Evolutionary conservation across 2,329 filamentous ascomycete genomes (phyloP).

Genomic region (Dothistroma pini): DNA sequence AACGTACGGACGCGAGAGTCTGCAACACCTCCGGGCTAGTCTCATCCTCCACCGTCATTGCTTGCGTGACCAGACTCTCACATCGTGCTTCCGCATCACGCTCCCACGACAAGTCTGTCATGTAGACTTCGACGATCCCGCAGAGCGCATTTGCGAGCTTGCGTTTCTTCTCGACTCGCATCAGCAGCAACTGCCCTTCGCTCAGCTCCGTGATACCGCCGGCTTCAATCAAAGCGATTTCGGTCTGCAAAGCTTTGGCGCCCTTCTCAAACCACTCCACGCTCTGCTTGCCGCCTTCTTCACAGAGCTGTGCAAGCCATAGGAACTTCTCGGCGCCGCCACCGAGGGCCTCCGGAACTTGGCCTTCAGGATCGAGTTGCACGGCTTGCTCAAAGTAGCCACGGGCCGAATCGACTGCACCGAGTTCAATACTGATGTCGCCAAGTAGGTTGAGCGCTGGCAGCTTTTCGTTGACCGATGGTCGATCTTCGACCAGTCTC

Average conservation of each 20-base stretch:
- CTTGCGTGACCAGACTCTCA: constrained; percentile 85
- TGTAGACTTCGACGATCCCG: constrained; percentile 93
- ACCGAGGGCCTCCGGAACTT: constrained; percentile 64
- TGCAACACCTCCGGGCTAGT: constrained; percentile 81
- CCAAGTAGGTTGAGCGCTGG: constrained; percentile 72
- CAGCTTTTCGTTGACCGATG: constrained; percentile 43
- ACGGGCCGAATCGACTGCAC: constrained; percentile 73
- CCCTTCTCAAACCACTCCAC: constrained; percentile 64
- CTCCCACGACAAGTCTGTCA: constrained; percentile 81
- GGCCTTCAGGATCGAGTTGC: constrained; percentile 71
- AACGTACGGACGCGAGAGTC: constrained; percentile 87
- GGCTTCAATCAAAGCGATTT: constrained; percentile 62
- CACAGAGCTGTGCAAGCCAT: constrained; percentile 85
- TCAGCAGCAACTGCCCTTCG: constrained; percentile 36
- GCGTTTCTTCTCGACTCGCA: constrained; percentile 66
- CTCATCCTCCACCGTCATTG: constrained; percentile 75
- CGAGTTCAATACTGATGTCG: constrained; percentile 76
- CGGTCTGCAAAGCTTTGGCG: constrained; percentile 65
- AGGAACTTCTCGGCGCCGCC: constrained; percentile 92
- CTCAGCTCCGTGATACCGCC: constrained; percentile 34
- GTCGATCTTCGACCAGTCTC: constrained; percentile 41
- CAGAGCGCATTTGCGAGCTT: constrained; percentile 91
- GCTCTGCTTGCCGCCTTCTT: constrained; percentile 58
- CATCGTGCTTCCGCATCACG: constrained; percentile 84
- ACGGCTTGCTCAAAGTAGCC: constrained; percentile 70